These are phyloP conservation scores for Fusarium citri DNA, from an alignment of 2,329 filamentous ascomycete genomes.

Conservation along the genomic window DNA sequence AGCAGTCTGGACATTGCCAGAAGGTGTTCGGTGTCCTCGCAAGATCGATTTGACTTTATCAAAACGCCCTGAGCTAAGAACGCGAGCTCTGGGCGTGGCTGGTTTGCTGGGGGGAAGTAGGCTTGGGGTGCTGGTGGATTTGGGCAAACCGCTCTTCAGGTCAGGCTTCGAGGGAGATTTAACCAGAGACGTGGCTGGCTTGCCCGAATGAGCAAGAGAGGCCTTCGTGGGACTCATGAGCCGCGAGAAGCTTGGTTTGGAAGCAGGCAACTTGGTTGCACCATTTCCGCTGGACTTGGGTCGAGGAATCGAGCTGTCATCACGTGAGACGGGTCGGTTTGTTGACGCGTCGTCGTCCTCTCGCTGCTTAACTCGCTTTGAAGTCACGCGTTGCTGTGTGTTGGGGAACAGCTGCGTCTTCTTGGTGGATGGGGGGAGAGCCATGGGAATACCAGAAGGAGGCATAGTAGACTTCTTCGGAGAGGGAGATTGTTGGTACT, in stretches of 20 bases:
- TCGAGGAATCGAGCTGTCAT: constrained; percentile 61
- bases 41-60: constrained; percentile 70
- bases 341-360: constrained; percentile 76
- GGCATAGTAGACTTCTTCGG: constrained; percentile 45
- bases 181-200: constrained; percentile 49
- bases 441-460: constrained; percentile 38
- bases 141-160: constrained; percentile 55
- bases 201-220: constrained; percentile 61
- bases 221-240: constrained; percentile 84
- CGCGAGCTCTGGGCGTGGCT: constrained; percentile 51
- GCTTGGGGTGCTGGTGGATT: constrained; percentile 64
- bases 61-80: constrained; percentile 63
- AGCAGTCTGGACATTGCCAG: constrained; percentile 57
- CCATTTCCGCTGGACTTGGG: constrained; percentile 53
- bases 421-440: constrained; percentile 30
- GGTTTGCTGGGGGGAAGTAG: constrained; percentile 49
- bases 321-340: constrained; percentile 68
- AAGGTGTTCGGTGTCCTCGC: constrained; percentile 54
- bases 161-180: constrained; percentile 61
- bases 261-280: constrained; percentile 52
- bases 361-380: constrained; percentile 78
- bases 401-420: constrained; percentile 38
- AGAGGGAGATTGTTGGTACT: constrained; percentile 45
- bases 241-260: constrained; percentile 63
- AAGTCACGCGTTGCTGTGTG: constrained; percentile 51